Evolutionary conservation across 495 filamentous ascomycete species (phyloP), one percentile per base, ranked within the genome.

Genomic region (Achaetomiella virescens): DNA sequence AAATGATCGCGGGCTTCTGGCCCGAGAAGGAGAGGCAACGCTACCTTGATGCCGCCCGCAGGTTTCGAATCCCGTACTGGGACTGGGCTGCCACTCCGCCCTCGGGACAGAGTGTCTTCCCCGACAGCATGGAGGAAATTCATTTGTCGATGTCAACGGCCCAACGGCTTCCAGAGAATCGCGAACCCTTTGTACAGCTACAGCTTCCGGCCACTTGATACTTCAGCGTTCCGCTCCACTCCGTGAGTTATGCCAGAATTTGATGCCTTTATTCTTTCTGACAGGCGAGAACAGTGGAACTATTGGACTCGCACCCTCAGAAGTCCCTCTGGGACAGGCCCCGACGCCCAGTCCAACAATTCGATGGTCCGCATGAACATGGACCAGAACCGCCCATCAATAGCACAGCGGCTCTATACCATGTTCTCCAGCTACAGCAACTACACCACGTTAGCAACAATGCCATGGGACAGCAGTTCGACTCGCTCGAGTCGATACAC

Each of bases 1-100:
- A 78, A 54, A 60, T 58, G 29, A 83, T 83, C 43, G 81, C 80
- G 21, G 67, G 70, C 14, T 66, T 74, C 31, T 87, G 82, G 66
- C 79, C 77, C 4, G 65, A 64, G 12, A 52, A 68, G 0, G 60
- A 70, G 14, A 66, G 71, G 46, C 65, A 72, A 35, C 67, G 72
- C n/a, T 80, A 81, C 59, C 66, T 69, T 42, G 61, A 60, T 1
- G 81, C 81, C 43, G 81, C 83, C 0, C 47, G 61, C 22, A 70
- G 73, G n/a, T 83, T 85, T 59, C 76, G 84, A 15, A 73, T 83
- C 20, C 84, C 84, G 4, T 88, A 83, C 65, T 86, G 82, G 82
- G 84, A 87, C 57, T 88, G 82, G 83, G 83, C 84, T 25, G 70
- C 73, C 21, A 55, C 55, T 14, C 77, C 80, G n/a, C 70, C 81